Conservation (phyloP, 257 asterid genomes). For the Rubia yunnanensis region DNA sequence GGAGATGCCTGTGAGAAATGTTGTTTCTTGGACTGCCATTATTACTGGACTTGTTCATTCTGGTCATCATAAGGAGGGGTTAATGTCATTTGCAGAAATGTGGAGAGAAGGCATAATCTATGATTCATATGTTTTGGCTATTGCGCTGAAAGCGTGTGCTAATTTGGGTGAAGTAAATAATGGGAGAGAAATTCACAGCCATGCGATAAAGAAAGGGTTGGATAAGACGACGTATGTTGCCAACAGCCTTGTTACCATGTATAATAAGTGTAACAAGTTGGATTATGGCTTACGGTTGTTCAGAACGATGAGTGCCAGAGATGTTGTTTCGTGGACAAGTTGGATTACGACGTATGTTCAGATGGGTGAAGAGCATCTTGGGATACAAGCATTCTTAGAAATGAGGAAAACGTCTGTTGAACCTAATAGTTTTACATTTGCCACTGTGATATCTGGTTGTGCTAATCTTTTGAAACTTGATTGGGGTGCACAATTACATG, state of each 20-base stretch:
- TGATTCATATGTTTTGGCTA: slow-evolving; percentile 71
- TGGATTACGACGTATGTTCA: slow-evolving; percentile 56
- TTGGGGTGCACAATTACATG: slow-evolving; percentile 78
- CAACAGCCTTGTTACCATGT: slow-evolving; percentile 75
- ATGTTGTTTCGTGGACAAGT: slow-evolving; percentile 90
- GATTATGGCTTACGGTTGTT: slow-evolving; percentile 50
- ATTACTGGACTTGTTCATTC: slow-evolving; percentile 82
- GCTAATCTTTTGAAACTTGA: slow-evolving; percentile 50
- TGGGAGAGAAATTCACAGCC: slow-evolving; percentile 74
- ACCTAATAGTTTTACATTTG: slow-evolving; percentile 78
- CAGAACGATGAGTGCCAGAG: slow-evolving; percentile 47
- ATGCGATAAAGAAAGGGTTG: slow-evolving; percentile 53
- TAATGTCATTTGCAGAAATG: slow-evolving; percentile 57
- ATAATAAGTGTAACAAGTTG: slow-evolving; percentile 69
- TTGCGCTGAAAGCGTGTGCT: slow-evolving; percentile 86
- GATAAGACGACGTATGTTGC: slow-evolving; percentile 59
- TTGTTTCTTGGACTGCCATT: slow-evolving; percentile 87
- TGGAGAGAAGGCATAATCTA: slow-evolving; percentile 54
- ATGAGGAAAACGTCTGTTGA: slow-evolving; percentile 46
- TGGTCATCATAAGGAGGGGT: slow-evolving; percentile 44
- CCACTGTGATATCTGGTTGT: slow-evolving; percentile 66
- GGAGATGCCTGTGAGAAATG: slow-evolving; percentile 78
- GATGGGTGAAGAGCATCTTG: slow-evolving; percentile 49
- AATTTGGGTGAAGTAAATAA: slow-evolving; percentile 42
- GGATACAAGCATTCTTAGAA: slow-evolving; percentile 42